A percentile compares a stretch with the other conserved stretches of the same genome.
phyloP scores from a whole-genome alignment of 129 eudicot genomes.

The Helianthus tuberosus region DNA sequence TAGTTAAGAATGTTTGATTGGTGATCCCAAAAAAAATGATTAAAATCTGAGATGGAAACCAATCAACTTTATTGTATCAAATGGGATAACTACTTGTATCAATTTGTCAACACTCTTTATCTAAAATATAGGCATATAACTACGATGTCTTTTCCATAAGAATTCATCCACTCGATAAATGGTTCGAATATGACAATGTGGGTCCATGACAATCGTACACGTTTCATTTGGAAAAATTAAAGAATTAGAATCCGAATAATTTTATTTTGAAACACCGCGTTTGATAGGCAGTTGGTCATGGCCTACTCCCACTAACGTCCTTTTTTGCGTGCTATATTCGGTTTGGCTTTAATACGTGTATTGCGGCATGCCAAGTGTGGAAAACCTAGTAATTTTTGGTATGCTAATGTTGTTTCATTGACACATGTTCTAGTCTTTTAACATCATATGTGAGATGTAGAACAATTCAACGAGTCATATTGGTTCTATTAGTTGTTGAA shows the following conservation, averaged over 20 bases:
- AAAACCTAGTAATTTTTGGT: neutral
- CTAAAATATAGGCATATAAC: slow-evolving; percentile 16
- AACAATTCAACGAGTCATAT: neutral
- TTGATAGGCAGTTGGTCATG: slow-evolving; percentile 1
- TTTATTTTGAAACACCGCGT: neutral
- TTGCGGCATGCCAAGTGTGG: slow-evolving; percentile 25
- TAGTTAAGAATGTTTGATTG: slow-evolving; percentile 22
- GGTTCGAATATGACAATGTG: slow-evolving; percentile 25
- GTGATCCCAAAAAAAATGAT: slow-evolving; percentile 29
- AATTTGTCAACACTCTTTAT: slow-evolving; percentile 38
- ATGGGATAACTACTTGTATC: slow-evolving; percentile 37
- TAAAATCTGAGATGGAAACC: slow-evolving; percentile 27
- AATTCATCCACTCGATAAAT: slow-evolving; percentile 16
- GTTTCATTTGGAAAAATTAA: slow-evolving; percentile 15
- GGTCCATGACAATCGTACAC: slow-evolving; percentile 38
- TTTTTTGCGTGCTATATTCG: slow-evolving; percentile 10
- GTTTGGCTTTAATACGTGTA: slow-evolving; percentile 11
- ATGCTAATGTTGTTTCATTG: neutral
- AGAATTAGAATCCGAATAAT: neutral
- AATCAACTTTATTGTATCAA: slow-evolving; percentile 33
- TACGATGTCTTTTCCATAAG: slow-evolving; percentile 26
- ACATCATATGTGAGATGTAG: neutral
- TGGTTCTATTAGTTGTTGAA: neutral
- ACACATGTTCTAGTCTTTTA: neutral
- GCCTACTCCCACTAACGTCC: neutral